These are phyloP conservation scores for Gossypium thurberi DNA, from an alignment of 345 rosid species.

Conservation along the genomic window DNA sequence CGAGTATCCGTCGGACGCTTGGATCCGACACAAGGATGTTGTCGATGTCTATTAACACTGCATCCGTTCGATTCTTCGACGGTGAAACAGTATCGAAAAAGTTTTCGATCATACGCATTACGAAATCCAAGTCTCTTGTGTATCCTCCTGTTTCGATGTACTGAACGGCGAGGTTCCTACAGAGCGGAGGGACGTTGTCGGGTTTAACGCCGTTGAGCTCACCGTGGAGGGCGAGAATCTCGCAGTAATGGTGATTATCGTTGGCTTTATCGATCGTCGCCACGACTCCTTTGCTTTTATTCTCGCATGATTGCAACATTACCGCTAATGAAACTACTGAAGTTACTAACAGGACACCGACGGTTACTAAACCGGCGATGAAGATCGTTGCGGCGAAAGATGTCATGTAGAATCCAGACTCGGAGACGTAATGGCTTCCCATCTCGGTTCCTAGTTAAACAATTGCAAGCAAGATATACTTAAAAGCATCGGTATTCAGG, in stretches of 20 bases:
- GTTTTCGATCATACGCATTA: conserved; percentile 36
- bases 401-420: conserved; percentile 76
- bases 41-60: conserved; percentile 62
- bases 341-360: conserved; percentile 56
- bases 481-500: no score
- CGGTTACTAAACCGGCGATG: conserved; percentile 45
- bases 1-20: conserved; percentile 29
- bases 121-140: conserved; percentile 45
- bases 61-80: conserved; percentile 30
- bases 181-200: conserved; percentile 37
- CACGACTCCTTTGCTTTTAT: conserved; percentile 36
- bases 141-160: conserved; percentile 42
- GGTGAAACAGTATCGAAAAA: conserved; percentile 38
- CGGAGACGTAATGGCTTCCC: conserved; percentile 44
- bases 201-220: conserved; percentile 47
- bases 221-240: conserved; percentile 39
- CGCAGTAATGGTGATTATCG: conserved; percentile 44
- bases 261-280: conserved; percentile 29
- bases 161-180: conserved; percentile 38
- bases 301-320: conserved; percentile 77
- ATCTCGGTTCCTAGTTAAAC: conserved; percentile 30
- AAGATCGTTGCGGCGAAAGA: conserved; percentile 69
- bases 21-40: conserved; percentile 28
- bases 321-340: conserved; percentile 51
- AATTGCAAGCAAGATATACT: not conserved